Percentiles rank a stretch among this genome's conserved stretches.
Evolutionary conservation across 1,284 basidiomycete species (phyloP).

Genomic region (Inonotus hispidus): DNA sequence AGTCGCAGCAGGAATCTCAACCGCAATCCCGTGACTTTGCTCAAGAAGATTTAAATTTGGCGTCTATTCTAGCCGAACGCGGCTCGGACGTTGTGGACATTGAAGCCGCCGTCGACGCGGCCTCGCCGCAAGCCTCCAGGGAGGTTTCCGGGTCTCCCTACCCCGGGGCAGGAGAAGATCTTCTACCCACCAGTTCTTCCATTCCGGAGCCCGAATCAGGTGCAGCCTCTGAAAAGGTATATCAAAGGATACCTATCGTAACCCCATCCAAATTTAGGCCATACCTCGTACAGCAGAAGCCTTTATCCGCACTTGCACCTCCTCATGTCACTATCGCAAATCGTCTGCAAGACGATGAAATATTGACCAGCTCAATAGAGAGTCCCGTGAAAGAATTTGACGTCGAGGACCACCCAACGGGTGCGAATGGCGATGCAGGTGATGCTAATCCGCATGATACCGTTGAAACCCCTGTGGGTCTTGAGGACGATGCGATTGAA

Average conservation of each 20-base stretch:
- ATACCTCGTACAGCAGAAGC: conserved; percentile 6
- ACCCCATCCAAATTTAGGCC: conserved; percentile 19
- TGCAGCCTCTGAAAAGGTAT: not conserved
- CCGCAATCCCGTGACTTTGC: not conserved
- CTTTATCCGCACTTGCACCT: conserved; percentile 2
- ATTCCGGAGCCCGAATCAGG: not conserved
- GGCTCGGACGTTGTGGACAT: conserved; percentile 4
- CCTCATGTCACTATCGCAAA: not conserved
- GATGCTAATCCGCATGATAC: not conserved
- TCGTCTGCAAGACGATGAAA: not conserved
- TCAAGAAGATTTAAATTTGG: not conserved
- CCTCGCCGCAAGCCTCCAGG: not conserved
- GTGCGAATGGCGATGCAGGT: not conserved
- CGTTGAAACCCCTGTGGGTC: not conserved
- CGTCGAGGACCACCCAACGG: not conserved
- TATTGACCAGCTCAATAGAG: conserved; percentile 12
- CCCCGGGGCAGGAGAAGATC: not conserved
- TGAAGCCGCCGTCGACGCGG: not conserved
- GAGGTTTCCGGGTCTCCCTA: not conserved
- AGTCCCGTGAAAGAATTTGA: conserved; percentile 3
- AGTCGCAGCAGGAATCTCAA: conserved; percentile 2
- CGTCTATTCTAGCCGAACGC: not conserved
- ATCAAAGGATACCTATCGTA: conserved; percentile 14
- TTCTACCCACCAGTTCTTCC: not conserved
- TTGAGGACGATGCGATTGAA: conserved; percentile 13